A percentile compares a stretch with the other conserved stretches of the same genome.
These are phyloP conservation scores for Metschnikowia aberdeeniae DNA, from an alignment of 805 yeast species.

Conservation along the genomic window DNA sequence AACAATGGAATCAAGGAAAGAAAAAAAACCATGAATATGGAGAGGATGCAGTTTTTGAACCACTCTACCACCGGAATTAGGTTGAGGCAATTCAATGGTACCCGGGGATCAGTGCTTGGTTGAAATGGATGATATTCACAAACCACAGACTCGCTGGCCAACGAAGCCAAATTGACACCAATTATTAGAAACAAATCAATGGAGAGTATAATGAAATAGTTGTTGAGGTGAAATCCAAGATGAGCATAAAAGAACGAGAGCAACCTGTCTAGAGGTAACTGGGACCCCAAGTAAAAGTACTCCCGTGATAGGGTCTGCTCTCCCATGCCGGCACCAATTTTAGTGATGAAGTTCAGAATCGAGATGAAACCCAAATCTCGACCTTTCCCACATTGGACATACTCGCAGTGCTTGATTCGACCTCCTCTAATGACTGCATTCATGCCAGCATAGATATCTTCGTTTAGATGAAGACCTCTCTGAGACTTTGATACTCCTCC, in stretches of 20 bases:
- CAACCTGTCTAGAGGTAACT: constrained; percentile 75
- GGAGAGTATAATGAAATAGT: constrained; percentile 72
- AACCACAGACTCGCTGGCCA: constrained; percentile 66
- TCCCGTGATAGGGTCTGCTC: constrained; percentile 85
- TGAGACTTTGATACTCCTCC: constrained; percentile 89
- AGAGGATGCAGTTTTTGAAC: constrained; percentile 76
- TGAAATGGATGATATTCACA: constrained; percentile 63
- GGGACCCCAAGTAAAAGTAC: constrained; percentile 77
- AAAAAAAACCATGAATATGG: constrained; percentile 78
- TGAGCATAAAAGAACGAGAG: constrained; percentile 82
- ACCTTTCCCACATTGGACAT: constrained; percentile 88
- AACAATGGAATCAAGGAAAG: constrained; percentile 76
- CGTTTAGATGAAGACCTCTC: constrained; percentile 80
- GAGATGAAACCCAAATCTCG: constrained; percentile 87
- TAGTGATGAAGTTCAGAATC: constrained; percentile 78
- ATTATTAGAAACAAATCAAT: constrained; percentile 69
- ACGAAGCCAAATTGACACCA: constrained; percentile 64
- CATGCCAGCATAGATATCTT: constrained; percentile 89
- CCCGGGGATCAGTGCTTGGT: constrained; percentile 63
- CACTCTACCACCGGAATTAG: constrained; percentile 71
- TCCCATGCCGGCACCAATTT: constrained; percentile 93
- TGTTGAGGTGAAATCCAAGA: constrained; percentile 82
- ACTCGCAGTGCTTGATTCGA: constrained; percentile 81
- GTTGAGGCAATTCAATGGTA: constrained; percentile 73
- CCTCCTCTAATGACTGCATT: constrained; percentile 81